These are phyloP conservation scores for Solanum hybrid DNA, from an alignment of 305 asterid species.

Conservation along the genomic window DNA sequence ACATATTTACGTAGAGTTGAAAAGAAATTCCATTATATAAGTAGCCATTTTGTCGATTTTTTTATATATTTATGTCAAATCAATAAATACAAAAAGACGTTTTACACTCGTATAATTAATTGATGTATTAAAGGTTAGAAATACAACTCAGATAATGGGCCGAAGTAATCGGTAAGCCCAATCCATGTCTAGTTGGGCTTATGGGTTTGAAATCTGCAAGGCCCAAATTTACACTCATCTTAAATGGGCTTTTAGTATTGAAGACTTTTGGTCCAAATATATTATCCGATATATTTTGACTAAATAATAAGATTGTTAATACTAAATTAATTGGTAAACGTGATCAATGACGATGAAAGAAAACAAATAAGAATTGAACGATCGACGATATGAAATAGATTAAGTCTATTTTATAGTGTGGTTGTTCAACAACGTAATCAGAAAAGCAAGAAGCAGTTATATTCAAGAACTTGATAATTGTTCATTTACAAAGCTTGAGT, in stretches of 20 bases:
- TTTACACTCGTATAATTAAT: too few species aligned
- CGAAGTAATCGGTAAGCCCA: background rate
- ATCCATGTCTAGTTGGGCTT: background rate
- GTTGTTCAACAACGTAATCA: background rate
- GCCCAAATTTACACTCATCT: fast-evolving
- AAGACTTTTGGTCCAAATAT: too few species aligned
- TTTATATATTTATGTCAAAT: background rate
- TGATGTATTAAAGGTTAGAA: too few species aligned
- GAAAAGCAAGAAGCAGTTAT: background rate
- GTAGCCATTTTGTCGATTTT: too few species aligned
- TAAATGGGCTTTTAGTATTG: background rate
- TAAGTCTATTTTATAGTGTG: background rate
- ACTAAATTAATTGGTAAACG: background rate
- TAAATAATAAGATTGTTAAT: background rate
- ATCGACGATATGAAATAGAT: background rate
- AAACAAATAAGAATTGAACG: background rate
- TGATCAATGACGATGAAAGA: background rate
- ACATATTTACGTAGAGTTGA: background rate
- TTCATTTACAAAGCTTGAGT: background rate
- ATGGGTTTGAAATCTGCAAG: background rate
- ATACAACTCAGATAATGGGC: background rate
- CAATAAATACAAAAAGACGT: background rate
- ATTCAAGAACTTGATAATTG: background rate
- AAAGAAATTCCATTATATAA: background rate
- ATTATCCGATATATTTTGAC: background rate